Base-by-base conservation (phyloP, 495 filamentous ascomycete species). In the Lichina pygmaea region DNA sequence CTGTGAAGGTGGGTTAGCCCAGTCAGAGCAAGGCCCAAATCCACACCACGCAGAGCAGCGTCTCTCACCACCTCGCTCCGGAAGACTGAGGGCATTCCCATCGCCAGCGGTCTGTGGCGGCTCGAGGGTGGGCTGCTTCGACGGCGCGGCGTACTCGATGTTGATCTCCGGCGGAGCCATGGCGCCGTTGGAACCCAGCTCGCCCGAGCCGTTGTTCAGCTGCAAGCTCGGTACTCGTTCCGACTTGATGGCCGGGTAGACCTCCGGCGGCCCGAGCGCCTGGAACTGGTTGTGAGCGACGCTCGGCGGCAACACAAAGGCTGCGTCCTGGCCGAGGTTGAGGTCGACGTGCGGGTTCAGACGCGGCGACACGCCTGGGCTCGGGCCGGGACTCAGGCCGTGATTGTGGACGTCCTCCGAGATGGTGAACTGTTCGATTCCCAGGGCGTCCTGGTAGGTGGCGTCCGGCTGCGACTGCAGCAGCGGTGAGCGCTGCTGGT, bases 141-240 rank as follows among this genome's bases (percentile, higher is more conserved):
- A 70, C 13, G 66, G 61, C 17, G 86, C 86, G 6, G 86, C 89
- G 57, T 83, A 83, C 56, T 92, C 77, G 51, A 97, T 83, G 53
- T 85, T 89, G 56, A 97, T 94, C 39, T 84, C 80, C 0, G 83
- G 83, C 34, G 84, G 80, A 7, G 75, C 75, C 64, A 85, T 81
- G 50, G 80, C 73, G 34, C 77, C 75, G 8, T 72, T 70, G 49
- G 75, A 70, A n/a, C 72, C 72, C 52, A 78, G 70, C 41, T 78
- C 77, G 39, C 61, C 61, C 44, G 59, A 63, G 17, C 51, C 51
- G 36, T 48, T 57, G 16, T 60, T 59, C 44, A 68, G 66, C 42
- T 60, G 60, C 32, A 72, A 56, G 32, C 62, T 54, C 6, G 70
- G 72, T 53, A 77, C 78, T 12, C 65, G 58, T 52, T 80, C 76